Evolutionary conservation across 192 early-diverging fungal genomes (phyloP), one percentile per base, ranked within the genome.

Genomic region (Podila verticillata): DNA sequence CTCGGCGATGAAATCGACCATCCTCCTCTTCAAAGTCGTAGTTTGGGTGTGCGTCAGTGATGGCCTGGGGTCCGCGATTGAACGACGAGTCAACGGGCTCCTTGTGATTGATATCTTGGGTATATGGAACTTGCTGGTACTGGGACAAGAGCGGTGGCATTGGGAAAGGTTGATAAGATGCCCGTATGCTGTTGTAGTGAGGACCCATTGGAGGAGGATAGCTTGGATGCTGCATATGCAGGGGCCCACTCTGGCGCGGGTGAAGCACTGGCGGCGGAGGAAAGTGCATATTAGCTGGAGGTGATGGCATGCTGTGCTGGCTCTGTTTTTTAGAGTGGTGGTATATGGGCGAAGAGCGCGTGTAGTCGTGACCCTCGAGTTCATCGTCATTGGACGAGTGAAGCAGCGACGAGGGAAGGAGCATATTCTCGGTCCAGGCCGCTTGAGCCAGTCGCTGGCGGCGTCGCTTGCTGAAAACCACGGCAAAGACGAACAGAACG

Each of bases 361-460:
- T 70, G 28, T 77, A 77, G 39, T 77, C 74, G 13, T 70, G 74
- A 13, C 74, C 68, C 28, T 70, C 68, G 29, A 70, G 68, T 26
- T 77, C 68, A 26, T 77, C 74, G 8, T 77, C 63, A 24, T 70
- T 70, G n/a, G 68, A 77, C 31, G 31, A 59, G 19, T 77, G 74
- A 17, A 77, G 30, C 5, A 77, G 34, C 3, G 74, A 70, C 0
- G 74, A 77, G 4, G 74, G 68, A 2, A 70, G 47, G 2, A 70
- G 68, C 68, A 77, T 77, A n/a, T 70, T 77, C 30, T 77, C 74
- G n/a, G 62, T 66, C 74, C 74, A 77, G 24, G 68, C 67, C 8
- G 67, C 68, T 15, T 70, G 74, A 13, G 74, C 68, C 3, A 60
- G 44, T 24, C 68, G 68, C 34, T 58, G 49, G 20, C 74, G 67